Base-by-base conservation (phyloP, 106 monocot species). In the Narthecium ossifragum region DNA sequence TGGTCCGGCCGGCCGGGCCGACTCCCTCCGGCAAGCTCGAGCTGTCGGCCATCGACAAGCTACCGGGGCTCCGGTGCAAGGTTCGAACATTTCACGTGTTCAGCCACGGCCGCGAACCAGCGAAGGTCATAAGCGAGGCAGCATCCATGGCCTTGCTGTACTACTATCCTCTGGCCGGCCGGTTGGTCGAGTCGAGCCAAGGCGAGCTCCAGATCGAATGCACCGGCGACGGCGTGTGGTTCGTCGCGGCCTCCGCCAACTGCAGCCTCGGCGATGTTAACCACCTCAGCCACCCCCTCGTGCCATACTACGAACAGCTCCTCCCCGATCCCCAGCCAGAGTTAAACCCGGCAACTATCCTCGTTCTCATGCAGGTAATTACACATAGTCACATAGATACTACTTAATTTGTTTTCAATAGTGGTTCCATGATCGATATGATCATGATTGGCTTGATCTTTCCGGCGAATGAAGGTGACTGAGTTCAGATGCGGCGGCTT, bases 141-240 rank as follows among this genome's bases (percentile, higher is more conserved):
- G 18, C 72, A 3, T 66, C 61, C 2, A 55, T 40, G 24, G 72
- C 78, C 4, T 46, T 78, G 31, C 72, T 78, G 10, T 21, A 11
- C 33, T 78, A 72, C 62, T 78, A 72, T 52, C 78, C 78, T 2
- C 33, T 78, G 7, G 78, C 72, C 8, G 78, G 78, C 20, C 30
- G 78, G 25, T 46, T 72, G 2, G 38, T 26, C 38, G 55, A 47
- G 47, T 29, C 28, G 4, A 61, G 39, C 0, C 34, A 14, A 8
- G 66, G 67, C 13, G 67, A 72, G 50, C 60, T 78, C 39, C 51
- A 50, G 40, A 56, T 78, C 18, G 25, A 28, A 17, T 78, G 78
- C 64, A 72, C 59, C 31, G 72, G 67, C 2, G 72, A 67, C 4
- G 78, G 78, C 2, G 67, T 72, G 1, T 78, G 64, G 63, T 59